Evolutionary conservation across 2,329 filamentous ascomycete genomes (phyloP), one percentile per base, ranked within the genome.

Genomic region (Stenocarpella maydis): DNA sequence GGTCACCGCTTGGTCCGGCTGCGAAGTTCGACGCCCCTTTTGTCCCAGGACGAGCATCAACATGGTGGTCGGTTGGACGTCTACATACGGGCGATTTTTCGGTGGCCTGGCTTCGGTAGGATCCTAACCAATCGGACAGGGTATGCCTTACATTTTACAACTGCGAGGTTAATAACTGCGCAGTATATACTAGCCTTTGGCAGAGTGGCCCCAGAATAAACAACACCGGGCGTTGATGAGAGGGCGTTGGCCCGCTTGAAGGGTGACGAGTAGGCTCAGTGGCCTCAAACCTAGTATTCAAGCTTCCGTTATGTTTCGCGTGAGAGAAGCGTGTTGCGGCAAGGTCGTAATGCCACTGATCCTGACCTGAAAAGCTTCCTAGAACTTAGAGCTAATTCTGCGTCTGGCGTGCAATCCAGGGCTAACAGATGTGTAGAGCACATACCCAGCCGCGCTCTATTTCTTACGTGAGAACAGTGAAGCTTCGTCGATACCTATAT

Each of bases 241-340:
- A 63, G 58, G 58, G 58, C 58, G 58, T 21, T 26, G 28, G 58
- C 58, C 47, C 58, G 58, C 49, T 63, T 37, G 37, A 49, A 26
- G 26, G 28, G 28, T 49, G 26, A 24, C 19, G 43, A 47, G 43
- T 63, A 63, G 41, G 58, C 31, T 63, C n/a, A 49, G 58, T 34
- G 58, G 58, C 58, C 43, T 49, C 21, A 1, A 63, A 63, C 58
- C 43, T 63, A 63, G 58, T 24, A 49, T 14, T 31, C 58, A 63
- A 49, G 58, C 58, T 63, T 63, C 58, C 58, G 43, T 12, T 63
- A 49, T 37, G 58, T 49, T 63, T 63, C 43, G 58, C 28, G 43
- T 63, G 14, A 24, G 39, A 37, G 24, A 24, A 34, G 37, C 26
- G 41, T 49, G 43, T 49, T 21, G 43, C 43, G 28, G 28, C 43